phyloP scores from a whole-genome alignment of 306 rosid species.

The Carpinus fangiana region DNA sequence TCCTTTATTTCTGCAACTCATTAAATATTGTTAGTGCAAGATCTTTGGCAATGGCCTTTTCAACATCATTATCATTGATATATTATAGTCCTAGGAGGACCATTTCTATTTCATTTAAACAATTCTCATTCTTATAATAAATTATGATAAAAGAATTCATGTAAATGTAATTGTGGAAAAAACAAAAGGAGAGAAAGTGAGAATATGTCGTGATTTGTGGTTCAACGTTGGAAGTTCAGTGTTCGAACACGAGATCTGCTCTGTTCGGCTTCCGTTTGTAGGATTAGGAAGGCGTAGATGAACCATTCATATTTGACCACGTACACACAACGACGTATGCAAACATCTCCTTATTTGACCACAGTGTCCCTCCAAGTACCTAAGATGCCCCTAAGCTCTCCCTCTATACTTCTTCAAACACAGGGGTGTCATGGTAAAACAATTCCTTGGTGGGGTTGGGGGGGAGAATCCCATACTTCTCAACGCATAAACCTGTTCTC shows the following conservation, averaged over 20 bases:
- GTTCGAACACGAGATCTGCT: background rate
- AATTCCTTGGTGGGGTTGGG: background rate
- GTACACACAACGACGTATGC: background rate
- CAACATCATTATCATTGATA: no score
- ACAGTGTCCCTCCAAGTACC: no score
- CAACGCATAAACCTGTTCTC: background rate
- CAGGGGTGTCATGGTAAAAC: background rate
- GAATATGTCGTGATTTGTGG: background rate
- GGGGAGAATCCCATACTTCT: background rate
- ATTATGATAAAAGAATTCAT: no score
- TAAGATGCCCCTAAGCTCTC: background rate
- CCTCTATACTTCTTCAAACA: background rate
- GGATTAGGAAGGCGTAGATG: background rate
- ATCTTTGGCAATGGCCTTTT: no score
- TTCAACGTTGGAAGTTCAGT: background rate
- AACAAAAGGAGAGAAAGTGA: no score
- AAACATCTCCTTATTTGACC: background rate
- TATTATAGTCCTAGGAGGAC: no score
- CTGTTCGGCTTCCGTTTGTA: background rate
- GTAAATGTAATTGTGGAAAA: no score
- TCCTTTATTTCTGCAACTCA: no score
- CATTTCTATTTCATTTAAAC: no score
- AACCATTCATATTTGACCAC: background rate
- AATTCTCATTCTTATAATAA: no score
- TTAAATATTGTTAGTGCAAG: no score